Evolutionary conservation across 2,329 filamentous ascomycete species (phyloP), one percentile per base, ranked within the genome.

Genomic region (Colletotrichum melonis): DNA sequence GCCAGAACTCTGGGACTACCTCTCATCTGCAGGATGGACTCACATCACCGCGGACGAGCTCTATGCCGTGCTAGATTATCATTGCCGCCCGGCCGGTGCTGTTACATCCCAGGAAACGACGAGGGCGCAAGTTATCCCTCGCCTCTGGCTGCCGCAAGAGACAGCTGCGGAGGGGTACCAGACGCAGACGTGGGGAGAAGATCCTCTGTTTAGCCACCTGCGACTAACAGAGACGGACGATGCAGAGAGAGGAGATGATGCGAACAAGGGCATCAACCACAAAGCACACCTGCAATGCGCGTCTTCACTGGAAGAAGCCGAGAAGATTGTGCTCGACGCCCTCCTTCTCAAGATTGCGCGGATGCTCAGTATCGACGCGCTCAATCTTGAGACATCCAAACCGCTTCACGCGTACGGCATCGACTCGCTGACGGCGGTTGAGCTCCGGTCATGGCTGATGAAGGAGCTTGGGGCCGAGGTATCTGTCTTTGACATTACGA

Each of bases 381-480:
- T 73, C 0, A 77, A 80, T 5, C 67, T 80, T 2, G 78, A 79
- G 3, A 12, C 64, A 1, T 64, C 60, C 28, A 76, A 75, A 49
- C 69, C 78, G 1, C 55, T 78, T 0, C 74, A 76, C 5, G 63
- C 71, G 1, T 79, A 79, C 22, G 78, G 79, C 11, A 70, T 80
- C 2, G 79, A 80, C 26, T 79, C 78, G 2, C 70, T 80, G 6
- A 77, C 78, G 0, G 77, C 78, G 4, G 77, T 78, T n/a, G 79
- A 78, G 81, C 84, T 85, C 4, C 83, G 86, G 1, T 80, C 83
- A 5, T 89, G 87, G 87, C 86, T 88, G 69, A 62, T 83, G 46
- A 86, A 85, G 70, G 80, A 86, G 67, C 65, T 88, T 0, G 75
- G 81, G 1, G 78, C 84, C 1, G 84, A 88, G 62, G 79, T 88